Conservation (phyloP, 2,329 filamentous ascomycete genomes). For the Colletotrichum costaricense region DNA sequence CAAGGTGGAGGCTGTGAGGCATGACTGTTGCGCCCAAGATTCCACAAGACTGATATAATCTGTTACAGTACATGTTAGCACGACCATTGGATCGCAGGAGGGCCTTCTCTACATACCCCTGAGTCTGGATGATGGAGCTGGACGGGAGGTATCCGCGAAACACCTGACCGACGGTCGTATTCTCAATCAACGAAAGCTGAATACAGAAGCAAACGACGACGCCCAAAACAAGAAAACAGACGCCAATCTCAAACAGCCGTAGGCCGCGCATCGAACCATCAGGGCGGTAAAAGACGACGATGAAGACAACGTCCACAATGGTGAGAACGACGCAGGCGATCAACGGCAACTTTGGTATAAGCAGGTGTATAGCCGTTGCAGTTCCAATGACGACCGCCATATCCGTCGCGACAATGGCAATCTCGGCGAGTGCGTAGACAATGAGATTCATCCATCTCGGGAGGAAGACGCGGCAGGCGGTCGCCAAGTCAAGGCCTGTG, state of each 20-base stretch:
- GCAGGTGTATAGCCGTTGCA: slow-evolving; percentile 75
- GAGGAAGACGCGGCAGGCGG: slow-evolving; percentile 73
- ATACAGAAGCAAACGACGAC: slow-evolving; percentile 79
- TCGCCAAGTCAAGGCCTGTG: slow-evolving; percentile 75
- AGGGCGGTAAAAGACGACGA: slow-evolving; percentile 74
- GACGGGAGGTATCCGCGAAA: slow-evolving; percentile 77
- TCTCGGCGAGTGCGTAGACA: slow-evolving; percentile 72
- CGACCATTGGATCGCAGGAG: slow-evolving; percentile 31
- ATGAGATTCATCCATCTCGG: slow-evolving; percentile 72
- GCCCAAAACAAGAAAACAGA: slow-evolving; percentile 71
- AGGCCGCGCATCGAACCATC: slow-evolving; percentile 68
- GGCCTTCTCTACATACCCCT: slow-evolving; percentile 55
- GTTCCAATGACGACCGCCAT: slow-evolving; percentile 80
- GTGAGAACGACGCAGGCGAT: slow-evolving; percentile 76
- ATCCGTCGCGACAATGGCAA: slow-evolving; percentile 77
- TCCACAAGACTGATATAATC: slow-evolving; percentile 76
- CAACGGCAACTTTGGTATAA: slow-evolving; percentile 72
- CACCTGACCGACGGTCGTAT: slow-evolving; percentile 67
- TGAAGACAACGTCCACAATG: slow-evolving; percentile 74
- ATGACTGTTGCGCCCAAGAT: slow-evolving; percentile 84
- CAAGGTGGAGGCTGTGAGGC: slow-evolving; percentile 76
- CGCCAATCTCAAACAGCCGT: slow-evolving; percentile 72
- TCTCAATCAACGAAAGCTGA: slow-evolving; percentile 70
- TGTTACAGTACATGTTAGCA: background rate
- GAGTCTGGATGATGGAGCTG: slow-evolving; percentile 64